Evolutionary conservation across 768 basidiomycete species (phyloP).

Genomic region (Trametes meyenii): DNA sequence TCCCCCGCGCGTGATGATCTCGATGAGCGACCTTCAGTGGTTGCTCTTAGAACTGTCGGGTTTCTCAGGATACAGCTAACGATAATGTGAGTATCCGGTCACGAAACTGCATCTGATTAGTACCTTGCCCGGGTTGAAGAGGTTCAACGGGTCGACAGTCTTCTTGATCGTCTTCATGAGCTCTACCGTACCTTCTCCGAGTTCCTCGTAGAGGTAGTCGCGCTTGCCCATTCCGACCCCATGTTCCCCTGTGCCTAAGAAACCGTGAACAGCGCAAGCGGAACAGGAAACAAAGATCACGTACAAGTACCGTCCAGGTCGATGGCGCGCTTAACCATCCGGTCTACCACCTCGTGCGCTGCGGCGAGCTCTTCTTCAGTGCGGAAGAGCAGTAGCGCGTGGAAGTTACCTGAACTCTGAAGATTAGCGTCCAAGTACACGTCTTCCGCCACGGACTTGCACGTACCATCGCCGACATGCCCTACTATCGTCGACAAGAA

Average conservation of each 20-base stretch:
- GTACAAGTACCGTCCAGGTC: slow-evolving; percentile 74
- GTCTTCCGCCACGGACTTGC: neutral
- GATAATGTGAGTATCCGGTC: slow-evolving; percentile 31
- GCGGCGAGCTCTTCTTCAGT: slow-evolving; percentile 40
- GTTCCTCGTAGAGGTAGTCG: slow-evolving; percentile 77
- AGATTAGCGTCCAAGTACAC: neutral
- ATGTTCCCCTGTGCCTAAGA: slow-evolving; percentile 75
- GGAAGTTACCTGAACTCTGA: slow-evolving; percentile 43
- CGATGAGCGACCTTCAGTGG: neutral
- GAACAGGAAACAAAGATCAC: slow-evolving; percentile 20
- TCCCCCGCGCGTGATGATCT: neutral
- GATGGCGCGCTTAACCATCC: slow-evolving; percentile 71
- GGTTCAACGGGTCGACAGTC: slow-evolving; percentile 59
- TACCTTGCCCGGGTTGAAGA: slow-evolving; percentile 88
- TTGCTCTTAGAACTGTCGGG: neutral
- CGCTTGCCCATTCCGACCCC: slow-evolving; percentile 88
- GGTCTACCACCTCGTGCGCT: slow-evolving; percentile 45
- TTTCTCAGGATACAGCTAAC: slow-evolving; percentile 4
- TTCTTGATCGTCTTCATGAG: slow-evolving; percentile 84
- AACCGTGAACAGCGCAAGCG: neutral
- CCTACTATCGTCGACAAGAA: slow-evolving; percentile 70
- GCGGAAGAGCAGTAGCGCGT: slow-evolving; percentile 41
- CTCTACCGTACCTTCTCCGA: slow-evolving; percentile 80
- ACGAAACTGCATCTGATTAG: slow-evolving; percentile 44
- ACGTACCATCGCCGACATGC: slow-evolving; percentile 72